These are phyloP conservation scores for Cutaneotrichosporon sp. DNA, from an alignment of 1,284 basidiomycete genomes.

Conservation along the genomic window DNA sequence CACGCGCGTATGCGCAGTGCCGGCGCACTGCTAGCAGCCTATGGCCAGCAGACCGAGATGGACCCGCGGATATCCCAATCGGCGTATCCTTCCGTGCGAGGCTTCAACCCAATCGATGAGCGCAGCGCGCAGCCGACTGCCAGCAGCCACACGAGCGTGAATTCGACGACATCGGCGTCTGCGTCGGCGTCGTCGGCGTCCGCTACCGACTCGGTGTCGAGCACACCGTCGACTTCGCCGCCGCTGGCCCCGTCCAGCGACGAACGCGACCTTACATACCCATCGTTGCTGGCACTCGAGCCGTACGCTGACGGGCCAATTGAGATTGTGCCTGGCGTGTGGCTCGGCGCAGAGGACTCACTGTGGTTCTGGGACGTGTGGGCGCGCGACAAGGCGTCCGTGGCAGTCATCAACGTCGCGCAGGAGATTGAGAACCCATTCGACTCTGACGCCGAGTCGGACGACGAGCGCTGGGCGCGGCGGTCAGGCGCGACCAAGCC, in stretches of 20 bases:
- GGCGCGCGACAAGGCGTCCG: conserved; percentile 13
- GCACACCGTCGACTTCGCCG: conserved; percentile 16
- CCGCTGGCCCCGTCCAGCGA: conserved; percentile 3
- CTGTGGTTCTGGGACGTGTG: conserved; percentile 52
- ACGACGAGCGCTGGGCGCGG: conserved; percentile 5
- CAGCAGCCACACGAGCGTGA: not conserved
- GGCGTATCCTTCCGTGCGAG: conserved; percentile 12
- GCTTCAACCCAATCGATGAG: conserved; percentile 28
- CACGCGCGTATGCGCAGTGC: conserved; percentile 28
- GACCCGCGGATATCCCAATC: conserved; percentile 20
- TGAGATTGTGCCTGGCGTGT: conserved; percentile 82
- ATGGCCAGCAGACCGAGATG: conserved; percentile 5
- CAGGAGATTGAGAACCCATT: conserved; percentile 83
- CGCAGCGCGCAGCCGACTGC: not conserved
- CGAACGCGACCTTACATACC: conserved; percentile 7
- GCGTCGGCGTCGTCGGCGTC: conserved; percentile 15
- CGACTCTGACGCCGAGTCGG: conserved; percentile 42
- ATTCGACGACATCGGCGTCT: conserved; percentile 7
- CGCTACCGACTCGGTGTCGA: conserved; percentile 12
- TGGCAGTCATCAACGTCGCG: conserved; percentile 77
- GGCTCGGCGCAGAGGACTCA: conserved; percentile 91
- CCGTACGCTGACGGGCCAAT: conserved; percentile 82
- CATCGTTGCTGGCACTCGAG: conserved; percentile 9
- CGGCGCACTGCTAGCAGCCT: conserved; percentile 13
- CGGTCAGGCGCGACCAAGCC: conserved; percentile 8